Evolutionary conservation across 192 early-diverging fungal species (phyloP), one percentile per base, ranked within the genome.

Genomic region (Thamnidium elegans): DNA sequence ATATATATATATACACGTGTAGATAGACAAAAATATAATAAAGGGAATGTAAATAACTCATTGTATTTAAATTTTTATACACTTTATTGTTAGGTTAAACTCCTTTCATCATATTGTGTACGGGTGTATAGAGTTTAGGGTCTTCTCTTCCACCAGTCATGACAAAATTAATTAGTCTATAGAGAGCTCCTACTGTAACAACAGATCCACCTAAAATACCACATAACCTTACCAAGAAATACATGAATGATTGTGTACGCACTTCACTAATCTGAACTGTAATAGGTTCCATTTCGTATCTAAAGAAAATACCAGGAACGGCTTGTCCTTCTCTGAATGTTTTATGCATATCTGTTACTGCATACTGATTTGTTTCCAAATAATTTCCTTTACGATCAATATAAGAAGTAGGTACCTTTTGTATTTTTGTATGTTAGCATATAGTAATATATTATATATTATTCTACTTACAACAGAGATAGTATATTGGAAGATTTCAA

Each of bases 321-420:
- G 71, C 74, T 17, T 48, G 30, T 55, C 75, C 54, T 36, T 72
- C 74, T 21, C 13, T 51, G 31, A 71, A 73, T 0, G 65, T 14
- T 4, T 66, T 81, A 64, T 84, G 85, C 36, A 78, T 84, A 67
- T 96, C 93, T 26, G 90, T 96, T 1, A 96, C 94, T 10, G 94
- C 91, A 73, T 96, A 98, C 73, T 98, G 96, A 75, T 92, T 94
- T 21, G 96, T 95, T n/a, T 86, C 45, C 31, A 98, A 63, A 2
- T 78, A 61, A 36, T 71, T 78, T 43, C 69, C 62, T 6, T 60
- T 58, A 4, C 81, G 74, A 76, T 90, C 91, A 20, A 91, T 80
- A 58, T 88, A 92, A 19, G 81, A 86, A 0, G 90, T 94, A 4
- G 92, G 91, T 3, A 84, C 78, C 71, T 78, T 26, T 13, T 7